Evolutionary conservation across 768 basidiomycete species (phyloP).

Genomic region (Cyclocybe aegerita): DNA sequence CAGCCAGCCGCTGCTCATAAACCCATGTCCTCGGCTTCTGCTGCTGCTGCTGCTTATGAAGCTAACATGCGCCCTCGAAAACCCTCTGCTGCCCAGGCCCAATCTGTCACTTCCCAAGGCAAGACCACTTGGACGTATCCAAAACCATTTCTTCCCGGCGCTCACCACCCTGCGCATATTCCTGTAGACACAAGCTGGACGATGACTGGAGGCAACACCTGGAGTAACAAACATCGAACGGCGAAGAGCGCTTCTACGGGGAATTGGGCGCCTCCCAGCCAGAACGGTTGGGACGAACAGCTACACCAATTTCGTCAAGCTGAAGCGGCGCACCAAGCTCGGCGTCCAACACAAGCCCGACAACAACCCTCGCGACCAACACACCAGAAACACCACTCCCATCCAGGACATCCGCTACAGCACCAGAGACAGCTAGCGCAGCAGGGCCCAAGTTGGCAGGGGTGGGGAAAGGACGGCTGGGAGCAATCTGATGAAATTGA

Average conservation of each 20-base stretch:
- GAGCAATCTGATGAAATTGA: conserved; percentile 17
- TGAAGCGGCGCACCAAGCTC: conserved; percentile 5
- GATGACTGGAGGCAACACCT: conserved; percentile 23
- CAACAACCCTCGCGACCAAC: conserved; percentile 7
- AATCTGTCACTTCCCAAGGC: conserved; percentile 9
- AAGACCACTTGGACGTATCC: conserved; percentile 21
- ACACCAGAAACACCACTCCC: conserved; percentile 23
- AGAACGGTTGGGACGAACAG: conserved; percentile 16
- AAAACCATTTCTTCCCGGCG: conserved; percentile 15
- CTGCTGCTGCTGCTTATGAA: conserved; percentile 18
- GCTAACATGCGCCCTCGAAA: conserved; percentile 11
- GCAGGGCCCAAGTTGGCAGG: conserved; percentile 28
- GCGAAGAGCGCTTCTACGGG: conserved; percentile 14
- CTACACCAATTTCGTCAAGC: conserved; percentile 9
- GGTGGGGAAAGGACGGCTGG: conserved; percentile 26
- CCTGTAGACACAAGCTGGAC: conserved; percentile 23
- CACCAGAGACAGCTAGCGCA: conserved; percentile 15
- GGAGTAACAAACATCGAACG: conserved; percentile 23
- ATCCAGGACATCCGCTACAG: conserved; percentile 13
- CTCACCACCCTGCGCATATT: conserved; percentile 16
- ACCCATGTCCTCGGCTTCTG: conserved; percentile 22
- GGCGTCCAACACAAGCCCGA: conserved; percentile 3
- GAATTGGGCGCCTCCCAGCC: conserved; percentile 17
- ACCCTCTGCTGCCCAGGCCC: conserved; percentile 5
- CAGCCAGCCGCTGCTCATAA: conserved; percentile 10